Evolutionary conservation across 176 grass and related monocot species (phyloP).

Genomic region (Echinochloa phyllopogon): DNA sequence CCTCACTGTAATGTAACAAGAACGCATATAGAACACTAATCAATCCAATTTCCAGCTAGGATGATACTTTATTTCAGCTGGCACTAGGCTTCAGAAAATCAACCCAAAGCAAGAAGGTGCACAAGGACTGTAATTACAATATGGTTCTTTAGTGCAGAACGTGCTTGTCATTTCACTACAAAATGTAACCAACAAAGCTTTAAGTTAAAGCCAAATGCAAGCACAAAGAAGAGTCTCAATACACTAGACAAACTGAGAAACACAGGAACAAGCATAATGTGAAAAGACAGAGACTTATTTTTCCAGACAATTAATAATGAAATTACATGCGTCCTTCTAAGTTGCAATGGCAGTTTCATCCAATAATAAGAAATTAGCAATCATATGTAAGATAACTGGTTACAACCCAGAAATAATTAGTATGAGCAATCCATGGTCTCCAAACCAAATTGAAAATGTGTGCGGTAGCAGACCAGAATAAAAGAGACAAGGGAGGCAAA

Average conservation of each 20-base stretch:
- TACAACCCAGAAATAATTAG: constrained; percentile 30
- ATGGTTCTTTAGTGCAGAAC: background rate
- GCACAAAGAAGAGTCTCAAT: background rate
- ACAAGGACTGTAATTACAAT: background rate
- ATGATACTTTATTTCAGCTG: constrained; percentile 18
- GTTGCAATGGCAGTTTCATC: background rate
- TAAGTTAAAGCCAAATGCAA: constrained; percentile 18
- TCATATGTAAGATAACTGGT: background rate
- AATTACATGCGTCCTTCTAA: background rate
- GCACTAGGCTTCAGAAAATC: constrained; percentile 17
- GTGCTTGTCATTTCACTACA: background rate
- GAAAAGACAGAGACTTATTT: constrained; percentile 2
- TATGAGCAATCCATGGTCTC: background rate
- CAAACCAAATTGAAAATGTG: background rate
- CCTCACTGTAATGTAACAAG: background rate
- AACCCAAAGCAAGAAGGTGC: constrained; percentile 7
- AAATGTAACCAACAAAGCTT: constrained; percentile 2
- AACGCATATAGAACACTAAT: background rate
- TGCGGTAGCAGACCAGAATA: background rate
- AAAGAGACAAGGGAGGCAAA: background rate
- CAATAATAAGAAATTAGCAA: constrained; percentile 8
- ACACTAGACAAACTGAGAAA: constrained; percentile 3
- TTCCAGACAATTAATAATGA: constrained; percentile 20
- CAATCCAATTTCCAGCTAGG: constrained; percentile 14
- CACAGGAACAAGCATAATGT: background rate